Evolutionary conservation across 2,329 filamentous ascomycete species (phyloP).

Genomic region (Colletotrichum sp.): DNA sequence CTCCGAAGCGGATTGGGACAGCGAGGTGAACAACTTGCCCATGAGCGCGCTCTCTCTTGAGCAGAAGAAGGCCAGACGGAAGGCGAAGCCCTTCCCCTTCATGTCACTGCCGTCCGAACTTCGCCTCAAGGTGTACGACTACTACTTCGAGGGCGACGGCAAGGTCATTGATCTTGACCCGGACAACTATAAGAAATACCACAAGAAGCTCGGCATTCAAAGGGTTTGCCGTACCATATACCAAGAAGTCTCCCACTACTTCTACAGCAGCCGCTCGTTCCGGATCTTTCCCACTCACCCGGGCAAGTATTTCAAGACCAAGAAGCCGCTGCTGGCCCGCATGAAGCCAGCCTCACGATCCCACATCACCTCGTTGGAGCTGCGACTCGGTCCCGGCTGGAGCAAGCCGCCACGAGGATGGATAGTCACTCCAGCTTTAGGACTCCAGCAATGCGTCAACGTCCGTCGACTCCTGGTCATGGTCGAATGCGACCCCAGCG

Average conservation of each 20-base stretch:
- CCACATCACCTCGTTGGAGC: constrained; percentile 67
- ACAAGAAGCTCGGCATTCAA: constrained; percentile 64
- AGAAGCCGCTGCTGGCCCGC: constrained; percentile 72
- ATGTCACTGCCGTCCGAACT: constrained; percentile 73
- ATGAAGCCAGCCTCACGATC: constrained; percentile 65
- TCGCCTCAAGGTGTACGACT: constrained; percentile 70
- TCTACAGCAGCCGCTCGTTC: constrained; percentile 68
- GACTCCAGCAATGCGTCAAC: constrained; percentile 65
- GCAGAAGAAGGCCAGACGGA: constrained; percentile 19
- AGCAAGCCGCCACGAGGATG: constrained; percentile 72
- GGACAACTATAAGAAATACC: constrained; percentile 66
- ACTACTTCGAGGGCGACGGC: constrained; percentile 61
- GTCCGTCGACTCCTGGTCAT: constrained; percentile 69
- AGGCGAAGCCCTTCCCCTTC: constrained; percentile 62
- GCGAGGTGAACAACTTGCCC: constrained; percentile 43
- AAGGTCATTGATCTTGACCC: constrained; percentile 70
- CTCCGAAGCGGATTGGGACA: constrained; percentile 44
- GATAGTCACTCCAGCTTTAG: constrained; percentile 69
- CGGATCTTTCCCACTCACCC: constrained; percentile 71
- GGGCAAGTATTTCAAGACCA: constrained; percentile 74
- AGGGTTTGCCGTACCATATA: constrained; percentile 66
- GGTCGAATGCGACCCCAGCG: constrained; percentile 75
- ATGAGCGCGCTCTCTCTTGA: constrained; percentile 48
- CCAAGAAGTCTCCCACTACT: constrained; percentile 66
- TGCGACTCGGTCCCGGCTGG: constrained; percentile 78